These are phyloP conservation scores for Ophiobolus disseminans DNA, from an alignment of 2,329 filamentous ascomycete genomes.

Conservation along the genomic window DNA sequence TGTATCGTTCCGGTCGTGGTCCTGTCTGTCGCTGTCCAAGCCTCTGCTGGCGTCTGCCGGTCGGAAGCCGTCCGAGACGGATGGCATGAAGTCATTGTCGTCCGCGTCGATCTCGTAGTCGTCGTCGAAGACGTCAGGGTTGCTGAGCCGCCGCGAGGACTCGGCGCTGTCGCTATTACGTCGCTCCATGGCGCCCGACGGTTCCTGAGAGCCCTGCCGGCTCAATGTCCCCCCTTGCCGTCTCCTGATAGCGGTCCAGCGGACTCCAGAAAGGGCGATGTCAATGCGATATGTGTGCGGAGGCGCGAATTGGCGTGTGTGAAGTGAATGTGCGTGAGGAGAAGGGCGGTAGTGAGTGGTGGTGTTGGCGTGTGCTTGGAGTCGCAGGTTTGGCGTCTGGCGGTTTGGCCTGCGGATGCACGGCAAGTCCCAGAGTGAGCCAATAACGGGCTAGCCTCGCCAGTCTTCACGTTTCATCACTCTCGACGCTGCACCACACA, in stretches of 20 bases:
- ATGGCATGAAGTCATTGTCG: constrained; percentile 52
- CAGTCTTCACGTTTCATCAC: constrained; percentile 36
- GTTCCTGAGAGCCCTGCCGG: constrained; percentile 41
- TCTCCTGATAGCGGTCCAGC: constrained; percentile 25
- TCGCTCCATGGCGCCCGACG: constrained; percentile 47
- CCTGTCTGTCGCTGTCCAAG: constrained; percentile 27
- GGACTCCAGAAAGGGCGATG: constrained; percentile 12
- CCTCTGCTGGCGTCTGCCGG: constrained; percentile 41
- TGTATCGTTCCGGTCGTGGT: constrained; percentile 32
- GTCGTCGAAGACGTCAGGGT: constrained; percentile 58
- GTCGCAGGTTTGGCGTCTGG: constrained; percentile 21
- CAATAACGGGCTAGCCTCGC: constrained; percentile 8
- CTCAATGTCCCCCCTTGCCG: constrained; percentile 31
- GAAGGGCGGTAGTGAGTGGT: constrained; percentile 30
- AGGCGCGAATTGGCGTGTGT: constrained; percentile 19
- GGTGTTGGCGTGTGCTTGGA: constrained; percentile 25
- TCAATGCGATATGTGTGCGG: constrained; percentile 18
- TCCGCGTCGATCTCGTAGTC: constrained; percentile 53
- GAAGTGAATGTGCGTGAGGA: constrained; percentile 26
- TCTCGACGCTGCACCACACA: constrained; percentile 17
- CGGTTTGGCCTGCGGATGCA: constrained; percentile 17
- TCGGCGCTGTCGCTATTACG: constrained; percentile 43
- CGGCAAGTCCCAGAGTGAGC: constrained; percentile 32
- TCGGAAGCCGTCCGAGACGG: constrained; percentile 56
- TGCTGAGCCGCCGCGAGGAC: constrained; percentile 37